Evolutionary conservation across 495 filamentous ascomycete species (phyloP).

Genomic region (Penicillium coffeae): DNA sequence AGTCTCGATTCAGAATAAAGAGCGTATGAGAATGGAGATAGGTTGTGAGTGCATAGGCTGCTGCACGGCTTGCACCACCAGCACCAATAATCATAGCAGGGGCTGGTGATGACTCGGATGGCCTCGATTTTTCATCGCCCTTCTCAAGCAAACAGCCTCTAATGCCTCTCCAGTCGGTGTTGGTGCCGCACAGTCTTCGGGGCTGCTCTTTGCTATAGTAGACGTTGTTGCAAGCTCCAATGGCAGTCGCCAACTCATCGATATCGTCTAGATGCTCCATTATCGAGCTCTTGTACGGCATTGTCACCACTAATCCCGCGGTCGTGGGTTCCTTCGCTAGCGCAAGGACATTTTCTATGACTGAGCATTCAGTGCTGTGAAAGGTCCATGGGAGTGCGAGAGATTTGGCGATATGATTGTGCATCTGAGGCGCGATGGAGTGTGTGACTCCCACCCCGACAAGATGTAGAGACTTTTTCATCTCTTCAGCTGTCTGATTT

Average conservation of each 20-base stretch:
- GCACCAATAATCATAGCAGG: slow-evolving; percentile 55
- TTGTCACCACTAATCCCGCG: slow-evolving; percentile 59
- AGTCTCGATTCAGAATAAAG: slow-evolving; percentile 64
- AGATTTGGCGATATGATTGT: slow-evolving; percentile 38
- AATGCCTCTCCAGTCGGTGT: slow-evolving; percentile 66
- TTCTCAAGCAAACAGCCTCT: slow-evolving; percentile 48
- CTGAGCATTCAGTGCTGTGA: slow-evolving; percentile 32
- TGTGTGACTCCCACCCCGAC: slow-evolving; percentile 40
- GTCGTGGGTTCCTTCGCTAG: slow-evolving; percentile 37
- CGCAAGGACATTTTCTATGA: slow-evolving; percentile 25
- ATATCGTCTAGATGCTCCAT: slow-evolving; percentile 57
- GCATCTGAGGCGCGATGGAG: slow-evolving; percentile 41
- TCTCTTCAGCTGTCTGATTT: slow-evolving; percentile 1
- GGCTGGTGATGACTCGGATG: slow-evolving; percentile 18
- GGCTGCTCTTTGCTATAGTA: slow-evolving; percentile 42
- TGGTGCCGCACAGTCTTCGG: slow-evolving; percentile 54
- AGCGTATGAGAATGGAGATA: slow-evolving; percentile 53
- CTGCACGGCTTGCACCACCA: slow-evolving; percentile 59
- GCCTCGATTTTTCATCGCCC: slow-evolving; percentile 33
- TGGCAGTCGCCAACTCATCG: slow-evolving; percentile 52
- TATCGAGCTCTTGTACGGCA: slow-evolving; percentile 65
- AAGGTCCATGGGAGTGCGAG: slow-evolving; percentile 38
- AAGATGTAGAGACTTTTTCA: slow-evolving; percentile 34
- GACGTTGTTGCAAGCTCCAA: slow-evolving; percentile 66
- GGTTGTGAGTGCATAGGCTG: slow-evolving; percentile 57